Percentiles rank a stretch among this genome's conserved stretches.
Conservation (phyloP, 2,329 filamentous ascomycete species). For the Fulvia fulva region DNA sequence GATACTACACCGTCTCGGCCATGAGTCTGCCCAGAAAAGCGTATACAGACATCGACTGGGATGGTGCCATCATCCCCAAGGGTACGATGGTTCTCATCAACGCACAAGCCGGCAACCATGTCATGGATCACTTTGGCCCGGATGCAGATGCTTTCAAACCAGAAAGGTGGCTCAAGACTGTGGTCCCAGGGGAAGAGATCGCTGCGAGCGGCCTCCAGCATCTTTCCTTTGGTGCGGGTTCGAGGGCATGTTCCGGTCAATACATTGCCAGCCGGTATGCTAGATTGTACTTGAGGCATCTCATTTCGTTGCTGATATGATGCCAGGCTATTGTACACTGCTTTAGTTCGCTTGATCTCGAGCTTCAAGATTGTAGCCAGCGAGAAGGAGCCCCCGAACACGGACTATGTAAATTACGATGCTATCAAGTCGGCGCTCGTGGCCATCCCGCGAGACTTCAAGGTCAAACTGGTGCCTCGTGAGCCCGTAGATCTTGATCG, state of each 20-base stretch:
- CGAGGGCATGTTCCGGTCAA: conserved; percentile 51
- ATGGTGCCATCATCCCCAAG: conserved; percentile 49
- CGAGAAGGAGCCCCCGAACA: conserved; percentile 52
- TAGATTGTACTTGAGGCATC: not conserved
- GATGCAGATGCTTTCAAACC: conserved; percentile 47
- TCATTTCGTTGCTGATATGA: conserved; percentile 11
- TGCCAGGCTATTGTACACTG: conserved; percentile 45
- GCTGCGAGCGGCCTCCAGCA: conserved; percentile 35
- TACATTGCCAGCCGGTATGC: conserved; percentile 43
- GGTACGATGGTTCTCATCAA: conserved; percentile 55
- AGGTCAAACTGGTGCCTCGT: conserved; percentile 53
- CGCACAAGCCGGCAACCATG: conserved; percentile 53
- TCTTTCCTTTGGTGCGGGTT: conserved; percentile 51
- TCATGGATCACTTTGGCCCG: conserved; percentile 48
- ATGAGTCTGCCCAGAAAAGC: conserved; percentile 54
- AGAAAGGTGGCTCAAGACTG: conserved; percentile 45
- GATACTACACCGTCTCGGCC: conserved; percentile 52
- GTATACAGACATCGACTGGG: conserved; percentile 45
- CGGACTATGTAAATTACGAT: conserved; percentile 61
- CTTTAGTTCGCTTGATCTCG: conserved; percentile 48
- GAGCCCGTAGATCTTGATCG: conserved; percentile 38
- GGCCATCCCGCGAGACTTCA: conserved; percentile 57
- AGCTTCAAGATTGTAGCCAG: conserved; percentile 50
- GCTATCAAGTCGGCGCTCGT: conserved; percentile 57
- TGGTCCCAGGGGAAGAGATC: conserved; percentile 35